phyloP scores from a whole-genome alignment of 306 rosid genomes.

The Dryas drummondii region DNA sequence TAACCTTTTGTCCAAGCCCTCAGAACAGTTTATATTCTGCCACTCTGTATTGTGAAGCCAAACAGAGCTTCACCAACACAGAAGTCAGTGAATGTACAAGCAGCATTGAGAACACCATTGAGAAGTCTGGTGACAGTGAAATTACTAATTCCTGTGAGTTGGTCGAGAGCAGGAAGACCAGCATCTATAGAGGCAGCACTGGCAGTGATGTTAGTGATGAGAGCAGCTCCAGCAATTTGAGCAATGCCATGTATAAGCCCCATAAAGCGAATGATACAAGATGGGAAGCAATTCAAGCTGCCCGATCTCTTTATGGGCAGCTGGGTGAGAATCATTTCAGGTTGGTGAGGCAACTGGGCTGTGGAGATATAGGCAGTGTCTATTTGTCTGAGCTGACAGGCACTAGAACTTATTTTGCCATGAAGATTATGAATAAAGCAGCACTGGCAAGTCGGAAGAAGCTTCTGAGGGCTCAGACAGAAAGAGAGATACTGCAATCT shows the following conservation, averaged over 20 bases:
- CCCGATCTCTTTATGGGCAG: slow-evolving; percentile 61
- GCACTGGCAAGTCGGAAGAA: slow-evolving; percentile 78
- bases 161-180: slow-evolving; percentile 78
- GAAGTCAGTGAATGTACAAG: slow-evolving; percentile 69
- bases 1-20: slow-evolving; percentile 65
- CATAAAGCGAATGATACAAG: slow-evolving; percentile 81
- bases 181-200: slow-evolving; percentile 82
- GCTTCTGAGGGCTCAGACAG: slow-evolving; percentile 86
- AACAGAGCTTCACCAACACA: slow-evolving; percentile 73
- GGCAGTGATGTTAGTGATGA: slow-evolving; percentile 89
- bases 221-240: slow-evolving; percentile 78
- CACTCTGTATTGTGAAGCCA: slow-evolving; percentile 76
- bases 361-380: slow-evolving; percentile 94
- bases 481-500: slow-evolving; percentile 88
- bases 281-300: slow-evolving; percentile 93
- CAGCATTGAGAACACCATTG: slow-evolving; percentile 71
- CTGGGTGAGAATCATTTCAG: slow-evolving; percentile 79
- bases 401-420: slow-evolving; percentile 83
- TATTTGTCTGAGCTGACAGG: slow-evolving; percentile 78
- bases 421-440: slow-evolving; percentile 91
- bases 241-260: slow-evolving; percentile 76
- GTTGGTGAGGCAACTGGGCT: slow-evolving; percentile 71
- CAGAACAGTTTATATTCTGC: slow-evolving; percentile 70
- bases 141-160: slow-evolving; percentile 54
- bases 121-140: slow-evolving; percentile 69